Percentiles rank a stretch among this genome's conserved stretches.
Evolutionary conservation across 805 yeast species (phyloP).

Genomic region (Kodamaea fukazawae): DNA sequence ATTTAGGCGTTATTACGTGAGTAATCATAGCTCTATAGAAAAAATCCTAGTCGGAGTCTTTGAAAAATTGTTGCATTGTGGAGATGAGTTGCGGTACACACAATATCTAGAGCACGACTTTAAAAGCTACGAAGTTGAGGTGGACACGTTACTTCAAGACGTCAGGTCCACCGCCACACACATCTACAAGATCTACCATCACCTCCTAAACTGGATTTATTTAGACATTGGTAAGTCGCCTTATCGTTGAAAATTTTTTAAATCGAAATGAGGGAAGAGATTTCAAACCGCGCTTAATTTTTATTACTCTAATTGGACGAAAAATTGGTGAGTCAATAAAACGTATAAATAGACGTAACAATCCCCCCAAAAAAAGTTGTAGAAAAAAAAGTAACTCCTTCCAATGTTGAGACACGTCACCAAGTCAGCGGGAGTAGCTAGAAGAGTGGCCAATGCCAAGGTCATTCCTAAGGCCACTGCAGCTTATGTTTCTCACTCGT

Average conservation of each 20-base stretch:
- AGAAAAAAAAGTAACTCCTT: too few relatives aligned
- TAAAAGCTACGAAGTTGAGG: slow-evolving; percentile 6
- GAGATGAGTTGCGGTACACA: neutral
- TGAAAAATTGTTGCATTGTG: slow-evolving; percentile 1
- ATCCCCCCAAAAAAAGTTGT: slow-evolving; percentile 5
- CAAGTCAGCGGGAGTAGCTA: slow-evolving; percentile 8
- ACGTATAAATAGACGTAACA: slow-evolving; percentile 7
- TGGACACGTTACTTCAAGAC: slow-evolving; percentile 7
- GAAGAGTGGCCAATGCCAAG: slow-evolving; percentile 3
- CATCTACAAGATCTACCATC: slow-evolving; percentile 22
- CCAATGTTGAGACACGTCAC: slow-evolving; percentile 22
- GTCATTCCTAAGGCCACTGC: slow-evolving; percentile 1
- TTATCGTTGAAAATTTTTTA: slow-evolving; percentile 6
- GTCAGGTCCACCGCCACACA: slow-evolving; percentile 6
- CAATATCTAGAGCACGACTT: neutral
- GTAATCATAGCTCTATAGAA: slow-evolving; percentile 3
- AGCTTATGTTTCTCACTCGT: slow-evolving; percentile 1
- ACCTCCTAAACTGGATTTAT: slow-evolving; percentile 29
- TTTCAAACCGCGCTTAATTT: slow-evolving; percentile 40
- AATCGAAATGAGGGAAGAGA: slow-evolving; percentile 16
- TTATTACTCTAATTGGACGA: slow-evolving; percentile 31
- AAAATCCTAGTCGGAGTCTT: neutral
- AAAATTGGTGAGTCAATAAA: slow-evolving; percentile 13
- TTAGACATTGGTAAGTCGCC: slow-evolving; percentile 18
- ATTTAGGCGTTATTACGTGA: slow-evolving; percentile 3